phyloP scores from a whole-genome alignment of 495 filamentous ascomycete species.

The Aspergillus diversus region DNA sequence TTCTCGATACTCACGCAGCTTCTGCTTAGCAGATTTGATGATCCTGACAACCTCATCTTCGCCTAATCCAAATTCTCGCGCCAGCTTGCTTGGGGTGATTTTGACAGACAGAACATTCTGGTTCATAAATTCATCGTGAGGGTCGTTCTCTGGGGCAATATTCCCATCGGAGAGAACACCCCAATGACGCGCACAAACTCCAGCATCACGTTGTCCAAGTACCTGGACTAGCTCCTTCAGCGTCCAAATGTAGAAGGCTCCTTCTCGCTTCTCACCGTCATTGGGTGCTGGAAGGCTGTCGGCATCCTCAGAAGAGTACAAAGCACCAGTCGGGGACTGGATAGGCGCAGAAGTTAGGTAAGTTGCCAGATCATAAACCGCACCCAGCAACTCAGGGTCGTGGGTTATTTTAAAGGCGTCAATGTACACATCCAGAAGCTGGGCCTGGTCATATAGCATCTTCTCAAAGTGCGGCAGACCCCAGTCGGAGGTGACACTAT shows the following conservation, averaged over 20 bases:
- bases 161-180: slow-evolving; percentile 88
- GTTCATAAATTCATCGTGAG: slow-evolving; percentile 92
- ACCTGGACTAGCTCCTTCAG: slow-evolving; percentile 82
- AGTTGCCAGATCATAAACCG: slow-evolving; percentile 79
- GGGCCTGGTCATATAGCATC: slow-evolving; percentile 95
- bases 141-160: slow-evolving; percentile 79
- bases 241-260: slow-evolving; percentile 96
- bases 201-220: slow-evolving; percentile 68
- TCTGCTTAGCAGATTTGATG: slow-evolving; percentile 68
- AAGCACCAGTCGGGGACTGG: slow-evolving; percentile 69
- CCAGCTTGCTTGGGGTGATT: slow-evolving; percentile 66
- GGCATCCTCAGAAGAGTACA: slow-evolving; percentile 89
- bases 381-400: slow-evolving; percentile 72
- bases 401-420: slow-evolving; percentile 81
- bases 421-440: slow-evolving; percentile 83
- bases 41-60: slow-evolving; percentile 72
- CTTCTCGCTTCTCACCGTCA: slow-evolving; percentile 87
- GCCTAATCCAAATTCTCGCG: slow-evolving; percentile 75
- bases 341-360: slow-evolving; percentile 75
- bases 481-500: slow-evolving; percentile 91
- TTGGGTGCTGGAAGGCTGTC: slow-evolving; percentile 77
- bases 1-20: slow-evolving; percentile 73
- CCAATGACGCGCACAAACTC: slow-evolving; percentile 82
- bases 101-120: slow-evolving; percentile 64
- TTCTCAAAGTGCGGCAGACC: slow-evolving; percentile 95